These are phyloP conservation scores for Alternaria longipes DNA, from an alignment of 2,329 filamentous ascomycete genomes.

Conservation along the genomic window DNA sequence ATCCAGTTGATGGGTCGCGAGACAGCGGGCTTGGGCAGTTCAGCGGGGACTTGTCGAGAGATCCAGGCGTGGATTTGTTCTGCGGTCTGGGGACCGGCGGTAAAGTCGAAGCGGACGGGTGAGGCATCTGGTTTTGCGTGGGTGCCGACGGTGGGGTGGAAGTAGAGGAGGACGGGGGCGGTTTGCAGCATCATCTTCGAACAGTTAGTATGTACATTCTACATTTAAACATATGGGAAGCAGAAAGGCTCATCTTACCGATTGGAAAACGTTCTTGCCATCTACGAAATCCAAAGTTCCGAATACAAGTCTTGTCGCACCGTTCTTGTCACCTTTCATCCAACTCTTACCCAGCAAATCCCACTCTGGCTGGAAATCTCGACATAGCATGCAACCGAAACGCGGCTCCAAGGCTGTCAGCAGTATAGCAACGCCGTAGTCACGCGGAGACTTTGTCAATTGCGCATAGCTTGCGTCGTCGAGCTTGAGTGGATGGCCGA, in stretches of 20 bases:
- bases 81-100: slow-evolving; percentile 74
- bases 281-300: slow-evolving; percentile 87
- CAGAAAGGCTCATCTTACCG: slow-evolving; percentile 63
- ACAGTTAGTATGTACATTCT: background rate
- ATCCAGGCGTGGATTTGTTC: slow-evolving; percentile 85
- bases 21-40: slow-evolving; percentile 75
- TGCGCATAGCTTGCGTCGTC: slow-evolving; percentile 78
- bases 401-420: slow-evolving; percentile 85
- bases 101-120: slow-evolving; percentile 86
- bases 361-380: slow-evolving; percentile 95
- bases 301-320: slow-evolving; percentile 77
- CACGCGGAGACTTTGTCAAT: slow-evolving; percentile 78
- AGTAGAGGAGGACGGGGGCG: slow-evolving; percentile 87
- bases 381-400: slow-evolving; percentile 86
- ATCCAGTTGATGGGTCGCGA: slow-evolving; percentile 88
- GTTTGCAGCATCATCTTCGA: slow-evolving; percentile 90
- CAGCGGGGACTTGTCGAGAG: slow-evolving; percentile 74
- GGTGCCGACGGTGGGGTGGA: slow-evolving; percentile 83
- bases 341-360: slow-evolving; percentile 86
- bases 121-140: slow-evolving; percentile 74
- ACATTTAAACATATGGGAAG: background rate
- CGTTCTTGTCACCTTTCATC: slow-evolving; percentile 82
- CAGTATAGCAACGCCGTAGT: slow-evolving; percentile 84
- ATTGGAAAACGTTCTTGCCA: slow-evolving; percentile 85
- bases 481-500: slow-evolving; percentile 74